These are phyloP conservation scores for Pisolithus microcarpus DNA, from an alignment of 768 basidiomycete genomes.

Conservation along the genomic window DNA sequence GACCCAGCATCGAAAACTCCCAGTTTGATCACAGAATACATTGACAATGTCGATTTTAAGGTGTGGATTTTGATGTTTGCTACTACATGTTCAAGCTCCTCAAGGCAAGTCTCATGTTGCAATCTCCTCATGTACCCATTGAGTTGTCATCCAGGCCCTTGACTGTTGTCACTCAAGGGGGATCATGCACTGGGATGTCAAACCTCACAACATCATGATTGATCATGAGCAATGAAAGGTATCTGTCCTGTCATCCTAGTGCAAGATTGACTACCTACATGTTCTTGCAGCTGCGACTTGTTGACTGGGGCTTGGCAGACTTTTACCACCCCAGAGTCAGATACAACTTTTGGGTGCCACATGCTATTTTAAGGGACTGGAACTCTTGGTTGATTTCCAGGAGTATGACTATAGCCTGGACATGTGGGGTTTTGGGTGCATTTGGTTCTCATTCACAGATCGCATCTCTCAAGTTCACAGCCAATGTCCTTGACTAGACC, in stretches of 20 bases:
- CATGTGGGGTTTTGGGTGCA: conserved; percentile 99
- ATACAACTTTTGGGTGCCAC: conserved; percentile 95
- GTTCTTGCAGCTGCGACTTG: conserved; percentile 69
- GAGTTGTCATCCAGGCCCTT: conserved; percentile 51
- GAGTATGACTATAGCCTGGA: conserved; percentile 97
- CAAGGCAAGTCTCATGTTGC: too few species aligned
- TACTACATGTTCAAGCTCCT: too few species aligned
- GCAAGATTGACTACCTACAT: conserved; percentile 10
- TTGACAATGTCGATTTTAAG: too few species aligned
- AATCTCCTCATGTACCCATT: too few species aligned
- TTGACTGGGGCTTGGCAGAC: conserved; percentile 98
- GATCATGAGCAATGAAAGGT: conserved; percentile 96
- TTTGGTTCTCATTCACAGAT: conserved; percentile 20
- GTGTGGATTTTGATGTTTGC: too few species aligned
- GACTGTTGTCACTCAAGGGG: conserved; percentile 98
- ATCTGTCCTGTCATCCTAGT: conserved; percentile 12
- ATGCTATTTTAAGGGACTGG: conserved; percentile 98
- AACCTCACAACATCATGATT: conserved; percentile 99
- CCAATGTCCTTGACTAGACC: conserved; percentile 15
- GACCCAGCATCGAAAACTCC: too few species aligned
- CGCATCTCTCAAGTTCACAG: too few species aligned
- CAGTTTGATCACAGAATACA: too few species aligned
- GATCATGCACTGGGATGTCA: conserved; percentile 98
- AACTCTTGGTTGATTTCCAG: conserved; percentile 94
- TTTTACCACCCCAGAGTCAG: conserved; percentile 98